Evolutionary conservation across 306 rosid species (phyloP).

Genomic region (Rosa persica): DNA sequence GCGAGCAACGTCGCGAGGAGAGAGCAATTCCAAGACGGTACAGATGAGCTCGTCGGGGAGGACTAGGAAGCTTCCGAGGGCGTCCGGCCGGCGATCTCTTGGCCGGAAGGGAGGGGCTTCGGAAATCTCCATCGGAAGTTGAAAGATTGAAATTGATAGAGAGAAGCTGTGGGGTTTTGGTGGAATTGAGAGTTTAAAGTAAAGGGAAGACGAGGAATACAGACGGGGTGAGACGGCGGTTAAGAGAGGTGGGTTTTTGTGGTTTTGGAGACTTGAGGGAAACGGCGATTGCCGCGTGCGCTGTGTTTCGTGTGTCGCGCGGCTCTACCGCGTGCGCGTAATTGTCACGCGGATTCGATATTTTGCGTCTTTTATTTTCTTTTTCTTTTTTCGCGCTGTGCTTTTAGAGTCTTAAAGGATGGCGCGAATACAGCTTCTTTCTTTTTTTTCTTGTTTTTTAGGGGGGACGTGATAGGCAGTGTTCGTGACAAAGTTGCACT

Average conservation of each 20-base stretch:
- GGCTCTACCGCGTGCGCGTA: constrained; percentile 20
- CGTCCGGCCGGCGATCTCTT: constrained; percentile 68
- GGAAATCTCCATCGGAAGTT: constrained; percentile 40
- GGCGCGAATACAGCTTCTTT: not conserved
- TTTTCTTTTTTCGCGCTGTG: not conserved
- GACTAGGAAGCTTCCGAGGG: constrained; percentile 72
- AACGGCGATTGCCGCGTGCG: too few species aligned
- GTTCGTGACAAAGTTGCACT: not conserved
- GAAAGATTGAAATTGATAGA: not conserved
- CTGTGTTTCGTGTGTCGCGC: not conserved
- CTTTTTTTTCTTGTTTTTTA: too few species aligned
- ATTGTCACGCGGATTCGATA: constrained; percentile 20
- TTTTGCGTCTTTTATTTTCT: not conserved
- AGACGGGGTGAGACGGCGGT: too few species aligned
- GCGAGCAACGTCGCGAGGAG: constrained; percentile 72
- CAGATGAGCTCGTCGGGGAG: constrained; percentile 88
- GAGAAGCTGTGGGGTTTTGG: not conserved
- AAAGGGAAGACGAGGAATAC: too few species aligned
- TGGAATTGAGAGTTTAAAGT: not conserved
- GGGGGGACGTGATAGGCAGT: not conserved
- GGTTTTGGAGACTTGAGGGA: too few species aligned
- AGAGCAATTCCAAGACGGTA: constrained; percentile 57
- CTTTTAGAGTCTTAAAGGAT: too few species aligned
- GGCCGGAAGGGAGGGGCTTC: constrained; percentile 15
- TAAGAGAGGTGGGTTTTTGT: too few species aligned